These are phyloP conservation scores for Coemansia sp. DNA, from an alignment of 371 early-diverging fungal genomes.

Conservation along the genomic window DNA sequence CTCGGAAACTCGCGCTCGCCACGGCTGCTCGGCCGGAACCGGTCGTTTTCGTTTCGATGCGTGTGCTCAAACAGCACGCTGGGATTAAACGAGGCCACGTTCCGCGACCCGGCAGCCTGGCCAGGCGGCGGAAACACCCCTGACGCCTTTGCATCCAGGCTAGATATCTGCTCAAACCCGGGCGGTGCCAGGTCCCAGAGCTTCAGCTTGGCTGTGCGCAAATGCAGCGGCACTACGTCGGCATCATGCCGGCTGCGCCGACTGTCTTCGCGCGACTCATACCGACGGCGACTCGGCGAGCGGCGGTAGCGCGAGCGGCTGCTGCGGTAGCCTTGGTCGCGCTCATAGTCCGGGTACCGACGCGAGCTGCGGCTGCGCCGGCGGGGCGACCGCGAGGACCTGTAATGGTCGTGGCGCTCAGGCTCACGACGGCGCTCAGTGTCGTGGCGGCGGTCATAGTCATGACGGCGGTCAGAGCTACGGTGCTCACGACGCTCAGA, in stretches of 20 bases:
- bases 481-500: background rate
- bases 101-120: conserved; percentile 71
- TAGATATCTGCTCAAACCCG: conserved; percentile 89
- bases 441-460: background rate
- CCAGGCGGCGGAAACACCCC: conserved; percentile 92
- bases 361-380: conserved; percentile 17
- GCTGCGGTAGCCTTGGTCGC: conserved; percentile 8
- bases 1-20: conserved; percentile 51
- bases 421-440: background rate
- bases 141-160: conserved; percentile 86
- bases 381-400: conserved; percentile 15
- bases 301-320: conserved; percentile 23
- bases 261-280: conserved; percentile 22
- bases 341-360: conserved; percentile 11
- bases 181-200: conserved; percentile 94
- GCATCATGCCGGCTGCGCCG: conserved; percentile 41
- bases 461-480: too few species aligned
- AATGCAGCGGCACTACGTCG: conserved; percentile 72
- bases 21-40: conserved; percentile 52
- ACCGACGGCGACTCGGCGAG: conserved; percentile 32
- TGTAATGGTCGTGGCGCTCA: background rate
- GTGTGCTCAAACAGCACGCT: conserved; percentile 52
- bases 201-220: conserved; percentile 74
- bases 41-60: conserved; percentile 51
- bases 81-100: conserved; percentile 59